Conservation (phyloP, 345 rosid genomes). For the Triadica sebifera region DNA sequence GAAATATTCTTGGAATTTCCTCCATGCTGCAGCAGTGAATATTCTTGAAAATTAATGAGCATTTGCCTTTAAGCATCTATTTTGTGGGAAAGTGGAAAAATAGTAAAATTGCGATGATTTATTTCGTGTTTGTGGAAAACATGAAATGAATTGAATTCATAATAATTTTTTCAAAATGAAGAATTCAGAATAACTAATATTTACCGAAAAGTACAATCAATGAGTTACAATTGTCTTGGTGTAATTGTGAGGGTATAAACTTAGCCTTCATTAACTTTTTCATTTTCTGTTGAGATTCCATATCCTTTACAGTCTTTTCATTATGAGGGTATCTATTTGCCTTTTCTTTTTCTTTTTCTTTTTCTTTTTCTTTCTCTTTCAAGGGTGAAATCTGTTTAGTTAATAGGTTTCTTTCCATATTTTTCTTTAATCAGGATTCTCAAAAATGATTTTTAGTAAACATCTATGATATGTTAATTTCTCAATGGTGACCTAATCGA, state of each 20-base stretch:
- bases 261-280: not conserved
- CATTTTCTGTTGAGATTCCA: not conserved
- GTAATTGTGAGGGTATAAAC: not conserved
- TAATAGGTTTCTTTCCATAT: no score
- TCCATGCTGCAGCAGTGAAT: constrained; percentile 21
- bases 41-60: constrained; percentile 11
- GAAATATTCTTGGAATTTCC: not conserved
- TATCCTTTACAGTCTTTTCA: no score
- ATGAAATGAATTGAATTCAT: no score
- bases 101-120: constrained; percentile 1
- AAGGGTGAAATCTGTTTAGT: no score
- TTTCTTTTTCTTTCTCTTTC: not conserved
- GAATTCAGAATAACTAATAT: no score
- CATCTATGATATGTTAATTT: no score
- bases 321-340: no score
- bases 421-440: no score
- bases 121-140: not conserved
- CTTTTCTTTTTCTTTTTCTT: not conserved
- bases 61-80: constrained; percentile 17
- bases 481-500: no score
- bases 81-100: constrained; percentile 13
- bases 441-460: no score
- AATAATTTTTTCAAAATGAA: no score
- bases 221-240: not conserved
- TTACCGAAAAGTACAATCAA: not conserved